Conservation (phyloP, 495 filamentous ascomycete species). For the Evansstolkia leycettana region DNA sequence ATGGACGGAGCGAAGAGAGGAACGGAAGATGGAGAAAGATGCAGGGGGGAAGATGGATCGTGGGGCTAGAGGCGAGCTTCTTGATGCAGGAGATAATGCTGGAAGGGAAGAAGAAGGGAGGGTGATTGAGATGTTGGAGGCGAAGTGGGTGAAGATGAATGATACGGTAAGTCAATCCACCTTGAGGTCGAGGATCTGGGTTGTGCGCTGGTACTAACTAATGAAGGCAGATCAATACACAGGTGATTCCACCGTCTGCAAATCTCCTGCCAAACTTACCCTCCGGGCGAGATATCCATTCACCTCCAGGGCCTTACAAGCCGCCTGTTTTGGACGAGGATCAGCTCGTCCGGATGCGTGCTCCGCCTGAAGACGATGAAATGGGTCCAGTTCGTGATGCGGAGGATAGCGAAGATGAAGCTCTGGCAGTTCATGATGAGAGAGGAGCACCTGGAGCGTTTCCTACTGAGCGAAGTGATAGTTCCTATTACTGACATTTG, state of each 20-base stretch:
- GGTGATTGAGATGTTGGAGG: slow-evolving; percentile 74
- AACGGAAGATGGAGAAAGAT: slow-evolving; percentile 58
- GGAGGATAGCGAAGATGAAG: slow-evolving; percentile 37
- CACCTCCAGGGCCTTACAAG: slow-evolving; percentile 42
- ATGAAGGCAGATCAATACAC: slow-evolving; percentile 61
- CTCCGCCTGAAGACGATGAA: slow-evolving; percentile 26
- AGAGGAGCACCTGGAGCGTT: slow-evolving; percentile 34
- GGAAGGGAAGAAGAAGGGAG: slow-evolving; percentile 75
- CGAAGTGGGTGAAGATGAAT: slow-evolving; percentile 86
- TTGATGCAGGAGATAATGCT: slow-evolving; percentile 70
- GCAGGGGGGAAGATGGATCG: slow-evolving; percentile 34
- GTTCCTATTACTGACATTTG: slow-evolving; percentile 37
- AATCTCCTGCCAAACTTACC: slow-evolving; percentile 66
- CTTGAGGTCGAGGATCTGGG: neutral
- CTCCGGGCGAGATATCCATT: slow-evolving; percentile 77
- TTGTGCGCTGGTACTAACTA: neutral
- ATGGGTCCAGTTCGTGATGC: slow-evolving; percentile 21
- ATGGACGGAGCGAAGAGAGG: slow-evolving; percentile 37
- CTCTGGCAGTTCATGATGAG: slow-evolving; percentile 29
- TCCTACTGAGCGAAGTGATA: slow-evolving; percentile 18
- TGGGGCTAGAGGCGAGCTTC: slow-evolving; percentile 44
- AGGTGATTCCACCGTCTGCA: slow-evolving; percentile 56
- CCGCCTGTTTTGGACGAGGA: slow-evolving; percentile 45
- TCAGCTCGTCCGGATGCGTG: slow-evolving; percentile 37
- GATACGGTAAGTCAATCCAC: slow-evolving; percentile 60